A percentile compares a stretch with the other conserved stretches of the same genome.
These are phyloP conservation scores for Cercospora sojina DNA, from an alignment of 2,329 filamentous ascomycete species.

Conservation along the genomic window DNA sequence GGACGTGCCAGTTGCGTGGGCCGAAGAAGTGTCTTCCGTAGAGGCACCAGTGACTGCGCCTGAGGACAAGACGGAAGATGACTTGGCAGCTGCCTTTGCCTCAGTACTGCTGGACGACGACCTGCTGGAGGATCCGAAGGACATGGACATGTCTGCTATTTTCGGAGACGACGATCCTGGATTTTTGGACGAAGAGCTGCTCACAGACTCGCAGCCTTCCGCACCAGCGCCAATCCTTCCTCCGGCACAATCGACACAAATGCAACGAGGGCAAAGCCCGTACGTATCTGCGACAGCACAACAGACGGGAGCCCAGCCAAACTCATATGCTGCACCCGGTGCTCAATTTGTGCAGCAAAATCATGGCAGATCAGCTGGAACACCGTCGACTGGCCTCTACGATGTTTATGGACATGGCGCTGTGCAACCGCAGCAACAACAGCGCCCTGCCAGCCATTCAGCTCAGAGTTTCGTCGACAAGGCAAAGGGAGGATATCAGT, in stretches of 20 bases:
- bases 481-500: conserved; percentile 86
- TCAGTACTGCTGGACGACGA: conserved; percentile 73
- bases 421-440: conserved; percentile 33
- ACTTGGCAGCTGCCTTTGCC: conserved; percentile 79
- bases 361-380: conserved; percentile 35
- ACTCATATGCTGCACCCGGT: conserved; percentile 27
- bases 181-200: conserved; percentile 67
- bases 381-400: conserved; percentile 36
- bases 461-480: conserved; percentile 85
- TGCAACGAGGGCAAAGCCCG: conserved; percentile 17
- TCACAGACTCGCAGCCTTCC: conserved; percentile 13
- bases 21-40: conserved; percentile 15
- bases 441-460: conserved; percentile 51
- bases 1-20: conserved; percentile 8
- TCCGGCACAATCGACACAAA: conserved; percentile 1
- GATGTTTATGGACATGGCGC: conserved; percentile 34
- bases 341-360: conserved; percentile 25
- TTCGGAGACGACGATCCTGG: conserved; percentile 84
- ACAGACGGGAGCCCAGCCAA: conserved; percentile 13
- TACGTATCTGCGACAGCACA: conserved; percentile 20
- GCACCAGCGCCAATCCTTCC: conserved; percentile 15
- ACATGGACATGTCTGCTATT: conserved; percentile 63
- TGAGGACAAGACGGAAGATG: conserved; percentile 48
- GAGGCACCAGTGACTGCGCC: conserved; percentile 14
- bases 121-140: conserved; percentile 35